These are phyloP conservation scores for Calonectria pseudoturangicola DNA, from an alignment of 2,329 filamentous ascomycete species.

Conservation along the genomic window DNA sequence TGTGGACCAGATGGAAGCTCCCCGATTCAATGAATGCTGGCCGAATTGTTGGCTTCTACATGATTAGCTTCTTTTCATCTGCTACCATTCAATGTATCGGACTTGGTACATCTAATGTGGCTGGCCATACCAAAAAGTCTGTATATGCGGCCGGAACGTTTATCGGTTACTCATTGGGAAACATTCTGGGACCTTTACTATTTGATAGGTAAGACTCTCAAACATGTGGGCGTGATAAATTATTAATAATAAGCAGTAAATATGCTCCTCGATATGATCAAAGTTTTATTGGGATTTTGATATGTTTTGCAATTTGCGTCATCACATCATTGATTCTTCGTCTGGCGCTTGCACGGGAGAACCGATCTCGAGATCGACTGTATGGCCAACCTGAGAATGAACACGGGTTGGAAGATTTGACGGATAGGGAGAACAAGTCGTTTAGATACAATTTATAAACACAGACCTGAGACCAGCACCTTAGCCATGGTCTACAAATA, in stretches of 20 bases:
- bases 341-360: slow-evolving; percentile 54
- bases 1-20: slow-evolving; percentile 49
- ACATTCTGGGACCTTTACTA: slow-evolving; percentile 58
- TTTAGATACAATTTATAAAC: slow-evolving; percentile 46
- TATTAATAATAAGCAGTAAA: slow-evolving; percentile 35
- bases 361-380: slow-evolving; percentile 54
- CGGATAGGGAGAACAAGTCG: slow-evolving; percentile 55
- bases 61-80: slow-evolving; percentile 57
- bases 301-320: slow-evolving; percentile 57
- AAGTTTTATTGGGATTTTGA: slow-evolving; percentile 57
- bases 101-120: slow-evolving; percentile 58
- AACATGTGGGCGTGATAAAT: not conserved
- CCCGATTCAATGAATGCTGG: slow-evolving; percentile 46
- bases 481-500: no score
- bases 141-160: slow-evolving; percentile 56
- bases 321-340: slow-evolving; percentile 56
- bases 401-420: slow-evolving; percentile 63
- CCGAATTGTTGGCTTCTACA: slow-evolving; percentile 55
- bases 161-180: slow-evolving; percentile 59
- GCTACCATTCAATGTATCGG: slow-evolving; percentile 57
- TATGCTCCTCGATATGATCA: slow-evolving; percentile 57
- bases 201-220: slow-evolving; percentile 55
- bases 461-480: not conserved
- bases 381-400: slow-evolving; percentile 57
- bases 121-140: slow-evolving; percentile 59